A percentile compares a stretch with the other conserved stretches of the same genome.
phyloP scores from a whole-genome alignment of 805 yeast species.

The Candida ipomoeae region DNA sequence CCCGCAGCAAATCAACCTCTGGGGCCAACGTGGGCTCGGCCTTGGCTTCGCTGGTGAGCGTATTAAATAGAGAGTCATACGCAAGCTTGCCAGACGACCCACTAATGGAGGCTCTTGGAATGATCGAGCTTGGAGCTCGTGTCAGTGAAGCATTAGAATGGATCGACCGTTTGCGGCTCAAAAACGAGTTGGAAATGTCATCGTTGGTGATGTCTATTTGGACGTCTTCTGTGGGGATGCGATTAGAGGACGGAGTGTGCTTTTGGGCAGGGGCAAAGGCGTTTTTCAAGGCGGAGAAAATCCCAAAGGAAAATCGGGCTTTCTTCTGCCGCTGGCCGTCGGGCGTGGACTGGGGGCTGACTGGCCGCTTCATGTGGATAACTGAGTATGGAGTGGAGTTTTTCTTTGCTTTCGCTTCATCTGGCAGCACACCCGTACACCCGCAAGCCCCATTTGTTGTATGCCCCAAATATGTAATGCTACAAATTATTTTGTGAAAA shows the following conservation, averaged over 20 bases:
- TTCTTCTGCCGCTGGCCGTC: constrained; percentile 9
- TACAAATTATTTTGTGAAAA: too few relatives aligned
- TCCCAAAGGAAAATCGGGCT: constrained; percentile 8
- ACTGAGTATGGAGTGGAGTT: not conserved
- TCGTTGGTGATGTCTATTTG: not conserved
- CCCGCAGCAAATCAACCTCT: constrained; percentile 8
- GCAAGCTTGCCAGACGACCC: constrained; percentile 4
- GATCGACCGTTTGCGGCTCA: not conserved
- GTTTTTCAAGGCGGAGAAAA: constrained; percentile 14
- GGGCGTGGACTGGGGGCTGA: constrained; percentile 14
- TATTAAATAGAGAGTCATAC: constrained; percentile 10
- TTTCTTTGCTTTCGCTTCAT: constrained; percentile 6
- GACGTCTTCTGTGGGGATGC: not conserved
- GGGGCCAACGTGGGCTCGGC: constrained; percentile 4
- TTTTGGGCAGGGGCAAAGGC: constrained; percentile 1
- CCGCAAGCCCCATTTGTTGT: not conserved
- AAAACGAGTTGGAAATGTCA: not conserved
- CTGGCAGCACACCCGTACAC: constrained; percentile 1
- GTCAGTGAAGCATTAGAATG: not conserved
- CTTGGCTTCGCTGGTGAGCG: constrained; percentile 6
- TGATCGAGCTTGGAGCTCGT: constrained; percentile 4
- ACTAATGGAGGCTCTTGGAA: constrained; percentile 14
- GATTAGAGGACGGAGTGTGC: not conserved
- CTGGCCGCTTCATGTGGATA: constrained; percentile 16
- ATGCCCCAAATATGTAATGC: not conserved